Conservation (phyloP, 2,329 filamentous ascomycete species). For the Fusarium burgessii region DNA sequence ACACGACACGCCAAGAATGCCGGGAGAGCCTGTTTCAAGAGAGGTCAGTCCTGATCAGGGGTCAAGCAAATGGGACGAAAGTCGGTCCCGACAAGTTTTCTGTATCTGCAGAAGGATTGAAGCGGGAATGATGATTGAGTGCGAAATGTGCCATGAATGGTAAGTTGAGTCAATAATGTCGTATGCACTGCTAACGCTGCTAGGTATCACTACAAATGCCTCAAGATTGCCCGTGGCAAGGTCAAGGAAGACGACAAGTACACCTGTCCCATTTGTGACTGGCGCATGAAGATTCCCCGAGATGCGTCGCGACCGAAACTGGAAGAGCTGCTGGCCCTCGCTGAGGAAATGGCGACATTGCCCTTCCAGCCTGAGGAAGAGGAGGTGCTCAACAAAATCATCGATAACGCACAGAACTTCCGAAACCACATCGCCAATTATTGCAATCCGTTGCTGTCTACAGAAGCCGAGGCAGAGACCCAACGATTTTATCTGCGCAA, state of each 20-base stretch:
- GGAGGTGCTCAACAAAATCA: slow-evolving; percentile 84
- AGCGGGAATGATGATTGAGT: slow-evolving; percentile 99
- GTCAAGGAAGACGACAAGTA: slow-evolving; percentile 99
- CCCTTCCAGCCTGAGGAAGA: slow-evolving; percentile 98
- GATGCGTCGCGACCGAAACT: slow-evolving; percentile 96
- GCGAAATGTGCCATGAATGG: slow-evolving; percentile 98
- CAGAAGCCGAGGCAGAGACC: slow-evolving; percentile 86
- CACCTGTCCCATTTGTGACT: slow-evolving; percentile 97
- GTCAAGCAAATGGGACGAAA: slow-evolving; percentile 69
- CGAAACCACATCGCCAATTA: slow-evolving; percentile 83
- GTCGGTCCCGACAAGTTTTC: slow-evolving; percentile 82
- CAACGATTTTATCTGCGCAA: slow-evolving; percentile 97
- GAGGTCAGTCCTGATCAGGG: slow-evolving; percentile 73
- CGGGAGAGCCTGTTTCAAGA: slow-evolving; percentile 90
- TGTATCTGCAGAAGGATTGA: slow-evolving; percentile 95
- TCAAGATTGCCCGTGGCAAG: slow-evolving; percentile 97
- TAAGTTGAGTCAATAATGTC: slow-evolving; percentile 57
- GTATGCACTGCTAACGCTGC: slow-evolving; percentile 3
- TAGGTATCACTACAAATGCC: slow-evolving; percentile 97
- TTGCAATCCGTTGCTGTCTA: slow-evolving; percentile 84
- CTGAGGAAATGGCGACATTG: slow-evolving; percentile 81
- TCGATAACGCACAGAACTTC: slow-evolving; percentile 86
- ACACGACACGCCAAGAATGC: slow-evolving; percentile 85
- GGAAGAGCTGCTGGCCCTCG: slow-evolving; percentile 86
- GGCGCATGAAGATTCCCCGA: slow-evolving; percentile 94